Base-by-base conservation (phyloP, 2,329 filamentous ascomycete species). In the Fusarium mexicanum region DNA sequence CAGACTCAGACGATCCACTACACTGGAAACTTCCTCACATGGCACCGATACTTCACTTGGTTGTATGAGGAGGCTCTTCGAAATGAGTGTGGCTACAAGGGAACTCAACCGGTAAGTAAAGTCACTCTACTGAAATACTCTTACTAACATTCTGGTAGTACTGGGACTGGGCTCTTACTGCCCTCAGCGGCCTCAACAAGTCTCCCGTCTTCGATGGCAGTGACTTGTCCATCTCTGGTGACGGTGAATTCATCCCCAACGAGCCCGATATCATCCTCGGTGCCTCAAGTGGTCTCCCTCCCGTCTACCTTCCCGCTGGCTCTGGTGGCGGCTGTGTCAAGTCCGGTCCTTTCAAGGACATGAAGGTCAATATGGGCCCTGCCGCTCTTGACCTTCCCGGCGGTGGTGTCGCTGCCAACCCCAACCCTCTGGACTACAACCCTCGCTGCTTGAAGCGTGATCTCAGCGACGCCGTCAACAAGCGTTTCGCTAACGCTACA, bases 281-380 rank as follows among this genome's bases (percentile, higher is more conserved):
- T 35, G 72, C 72, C 47, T 69, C 69, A 18, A 83, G 72, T 38
- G 74, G 76, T 3, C 70, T 79, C 14, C 76, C 74, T n/a, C 62
- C 76, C 2, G 40, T 79, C 29, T 67, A 69, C 35, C 73, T 87
- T 16, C 84, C 86, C 2, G 81, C 86, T 2, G 89, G 87, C 12
- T 82, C 81, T 6, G 89, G 90, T 8, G 89, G 89, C 44, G 89
- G 89, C 31, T 90, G 88, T 76, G 82, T 91, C 6, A 82, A 78
- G 20, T 83, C 80, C 0, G 88, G 88, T 0, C 89, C 89, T 4
- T 84, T 90, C n/a, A 79, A 77, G 35, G 79, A 84, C 71, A 81
- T 84, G 76, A 79, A 67, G 2, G 81, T 86, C 61, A 85, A 83
- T 62, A 77, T 86, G 4, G 84, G 84, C 1, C 84, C 84, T 20